These are phyloP conservation scores for Antarctomyces pellizariae DNA, from an alignment of 495 filamentous ascomycete genomes.

Conservation along the genomic window DNA sequence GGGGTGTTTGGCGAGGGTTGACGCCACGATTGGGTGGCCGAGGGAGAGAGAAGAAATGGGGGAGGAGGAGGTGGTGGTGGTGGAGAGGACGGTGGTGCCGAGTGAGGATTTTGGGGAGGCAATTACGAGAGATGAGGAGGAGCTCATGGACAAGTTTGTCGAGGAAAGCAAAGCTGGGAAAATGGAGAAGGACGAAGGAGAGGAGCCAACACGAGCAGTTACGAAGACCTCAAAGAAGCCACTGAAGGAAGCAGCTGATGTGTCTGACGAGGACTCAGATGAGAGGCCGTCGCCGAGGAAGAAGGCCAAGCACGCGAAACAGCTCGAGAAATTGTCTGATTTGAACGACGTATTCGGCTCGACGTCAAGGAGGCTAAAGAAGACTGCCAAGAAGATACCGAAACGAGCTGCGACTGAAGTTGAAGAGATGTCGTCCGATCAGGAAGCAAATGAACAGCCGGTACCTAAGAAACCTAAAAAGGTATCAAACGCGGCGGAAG, in stretches of 20 bases:
- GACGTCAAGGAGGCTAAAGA: constrained; percentile 1
- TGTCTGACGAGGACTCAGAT: not conserved
- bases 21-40: constrained; percentile 17
- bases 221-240: constrained; percentile 6
- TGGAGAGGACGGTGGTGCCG: constrained; percentile 1
- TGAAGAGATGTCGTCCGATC: too few relatives aligned
- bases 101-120: constrained; percentile 4
- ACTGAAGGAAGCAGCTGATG: constrained; percentile 3
- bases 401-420: too few relatives aligned
- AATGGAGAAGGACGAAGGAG: constrained; percentile 3
- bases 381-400: constrained; percentile 2
- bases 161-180: not conserved
- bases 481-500: not conserved
- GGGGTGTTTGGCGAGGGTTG: constrained; percentile 36
- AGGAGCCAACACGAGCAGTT: constrained; percentile 4
- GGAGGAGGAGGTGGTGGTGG: not conserved
- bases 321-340: not conserved
- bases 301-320: constrained; percentile 2
- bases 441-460: constrained; percentile 1
- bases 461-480: too few relatives aligned
- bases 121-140: constrained; percentile 3
- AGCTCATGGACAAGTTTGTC: not conserved
- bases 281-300: constrained; percentile 1
- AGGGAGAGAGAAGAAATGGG: not conserved
- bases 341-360: not conserved